These are phyloP conservation scores for Oryza nivara DNA, from an alignment of 176 grass and related monocot genomes.

Conservation along the genomic window DNA sequence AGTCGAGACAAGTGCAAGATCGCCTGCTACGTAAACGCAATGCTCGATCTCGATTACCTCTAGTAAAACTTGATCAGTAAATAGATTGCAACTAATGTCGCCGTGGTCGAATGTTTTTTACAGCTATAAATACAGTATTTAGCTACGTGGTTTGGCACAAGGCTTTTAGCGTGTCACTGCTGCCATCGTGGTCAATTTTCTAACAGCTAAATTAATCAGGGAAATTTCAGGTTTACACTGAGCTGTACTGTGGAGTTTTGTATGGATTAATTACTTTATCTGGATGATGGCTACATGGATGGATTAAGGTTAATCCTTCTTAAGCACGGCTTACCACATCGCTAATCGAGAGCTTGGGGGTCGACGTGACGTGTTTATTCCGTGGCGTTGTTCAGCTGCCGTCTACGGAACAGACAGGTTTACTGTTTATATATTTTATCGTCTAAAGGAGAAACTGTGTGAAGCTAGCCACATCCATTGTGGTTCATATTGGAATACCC, in stretches of 20 bases:
- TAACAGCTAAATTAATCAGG: background rate
- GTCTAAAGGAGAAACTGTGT: too few species aligned
- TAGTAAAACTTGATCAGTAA: background rate
- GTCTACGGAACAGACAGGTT: too few species aligned
- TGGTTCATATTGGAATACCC: too few species aligned
- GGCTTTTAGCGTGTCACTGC: constrained; percentile 5
- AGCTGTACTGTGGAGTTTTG: background rate
- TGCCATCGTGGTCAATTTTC: background rate
- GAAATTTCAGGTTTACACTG: background rate
- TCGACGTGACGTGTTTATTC: constrained; percentile 17
- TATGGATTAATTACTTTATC: background rate
- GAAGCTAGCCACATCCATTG: background rate
- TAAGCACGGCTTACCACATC: background rate
- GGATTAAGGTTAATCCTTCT: background rate
- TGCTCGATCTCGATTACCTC: background rate
- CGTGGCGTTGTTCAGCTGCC: background rate
- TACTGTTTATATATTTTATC: too few species aligned
- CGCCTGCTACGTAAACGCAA: background rate
- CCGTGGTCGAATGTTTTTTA: background rate
- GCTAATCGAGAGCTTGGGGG: background rate
- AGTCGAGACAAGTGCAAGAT: background rate
- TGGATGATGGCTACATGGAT: background rate
- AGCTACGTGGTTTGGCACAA: background rate
- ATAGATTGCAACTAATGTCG: background rate
- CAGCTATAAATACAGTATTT: constrained; percentile 25